Percentiles rank a stretch among this genome's conserved stretches.
phyloP scores from a whole-genome alignment of 1,284 basidiomycete genomes.

The Rhodotorula sp. region DNA sequence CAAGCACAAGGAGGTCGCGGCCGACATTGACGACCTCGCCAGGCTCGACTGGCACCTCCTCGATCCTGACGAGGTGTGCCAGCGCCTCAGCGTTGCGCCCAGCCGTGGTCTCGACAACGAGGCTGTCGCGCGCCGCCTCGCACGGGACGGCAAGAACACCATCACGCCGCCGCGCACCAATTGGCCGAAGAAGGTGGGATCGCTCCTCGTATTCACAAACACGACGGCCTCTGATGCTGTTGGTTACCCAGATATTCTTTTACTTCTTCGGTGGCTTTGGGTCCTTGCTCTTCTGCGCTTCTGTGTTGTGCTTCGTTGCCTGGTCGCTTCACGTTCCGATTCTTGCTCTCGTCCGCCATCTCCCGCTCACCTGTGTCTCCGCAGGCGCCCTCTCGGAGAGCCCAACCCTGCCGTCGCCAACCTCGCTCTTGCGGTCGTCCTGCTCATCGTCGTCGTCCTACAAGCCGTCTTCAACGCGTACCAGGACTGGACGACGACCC shows the following conservation, averaged over 20 bases:
- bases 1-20: neutral
- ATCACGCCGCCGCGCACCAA: constrained; percentile 54
- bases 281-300: constrained; percentile 59
- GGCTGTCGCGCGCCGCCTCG: constrained; percentile 53
- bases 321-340: constrained; percentile 47
- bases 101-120: constrained; percentile 56
- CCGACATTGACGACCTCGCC: constrained; percentile 44
- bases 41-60: constrained; percentile 59
- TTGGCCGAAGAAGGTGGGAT: neutral
- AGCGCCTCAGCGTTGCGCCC: constrained; percentile 56
- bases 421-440: constrained; percentile 55
- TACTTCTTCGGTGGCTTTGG: constrained; percentile 61
- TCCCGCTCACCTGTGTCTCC: constrained; percentile 47
- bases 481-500: constrained; percentile 55
- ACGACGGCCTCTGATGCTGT: neutral
- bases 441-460: constrained; percentile 55
- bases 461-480: constrained; percentile 57
- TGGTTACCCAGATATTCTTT: constrained; percentile 46
- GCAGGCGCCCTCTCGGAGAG: constrained; percentile 52
- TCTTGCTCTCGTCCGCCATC: constrained; percentile 4
- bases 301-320: constrained; percentile 55
- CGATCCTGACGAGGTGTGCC: constrained; percentile 53
- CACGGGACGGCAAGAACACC: constrained; percentile 57
- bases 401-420: constrained; percentile 54
- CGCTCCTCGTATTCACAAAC: too few relatives aligned